Percentiles rank a stretch among this genome's conserved stretches.
Evolutionary conservation across 805 yeast species (phyloP).

Genomic region (Candida krabiensis): DNA sequence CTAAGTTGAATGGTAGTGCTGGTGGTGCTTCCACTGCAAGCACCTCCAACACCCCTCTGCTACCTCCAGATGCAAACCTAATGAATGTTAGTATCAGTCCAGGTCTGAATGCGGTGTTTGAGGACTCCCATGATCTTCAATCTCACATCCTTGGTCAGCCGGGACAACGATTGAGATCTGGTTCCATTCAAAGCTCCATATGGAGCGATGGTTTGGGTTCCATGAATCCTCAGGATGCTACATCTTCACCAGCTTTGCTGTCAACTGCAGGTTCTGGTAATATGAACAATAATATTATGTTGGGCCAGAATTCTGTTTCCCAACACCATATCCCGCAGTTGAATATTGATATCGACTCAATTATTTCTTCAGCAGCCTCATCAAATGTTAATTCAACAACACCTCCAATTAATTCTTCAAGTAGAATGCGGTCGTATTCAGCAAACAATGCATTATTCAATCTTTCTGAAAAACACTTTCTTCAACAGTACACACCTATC

Average conservation of each 20-base stretch:
- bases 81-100: slow-evolving; percentile 25
- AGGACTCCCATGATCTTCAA: slow-evolving; percentile 20
- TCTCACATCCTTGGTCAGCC: slow-evolving; percentile 12
- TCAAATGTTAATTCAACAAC: slow-evolving; percentile 13
- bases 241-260: slow-evolving; percentile 19
- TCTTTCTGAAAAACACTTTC: slow-evolving; percentile 29
- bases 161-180: slow-evolving; percentile 49
- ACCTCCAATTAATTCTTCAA: slow-evolving; percentile 16
- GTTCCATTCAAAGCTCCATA: slow-evolving; percentile 55
- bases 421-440: slow-evolving; percentile 52
- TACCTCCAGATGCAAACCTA: slow-evolving; percentile 14
- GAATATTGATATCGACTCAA: slow-evolving; percentile 26
- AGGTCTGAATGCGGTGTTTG: slow-evolving; percentile 27
- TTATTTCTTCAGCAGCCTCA: slow-evolving; percentile 21
- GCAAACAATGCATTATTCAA: slow-evolving; percentile 35
- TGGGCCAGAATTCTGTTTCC: slow-evolving; percentile 10
- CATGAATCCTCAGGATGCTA: slow-evolving; percentile 14
- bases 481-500: slow-evolving; percentile 26
- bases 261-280: slow-evolving; percentile 16
- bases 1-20: slow-evolving; percentile 42
- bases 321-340: slow-evolving; percentile 27
- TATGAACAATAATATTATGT: slow-evolving; percentile 12
- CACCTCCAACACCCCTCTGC: slow-evolving; percentile 19
- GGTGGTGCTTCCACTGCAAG: slow-evolving; percentile 19
- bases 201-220: slow-evolving; percentile 51